These are phyloP conservation scores for Kokia cookei DNA, from an alignment of 441 rosid species.

Conservation along the genomic window DNA sequence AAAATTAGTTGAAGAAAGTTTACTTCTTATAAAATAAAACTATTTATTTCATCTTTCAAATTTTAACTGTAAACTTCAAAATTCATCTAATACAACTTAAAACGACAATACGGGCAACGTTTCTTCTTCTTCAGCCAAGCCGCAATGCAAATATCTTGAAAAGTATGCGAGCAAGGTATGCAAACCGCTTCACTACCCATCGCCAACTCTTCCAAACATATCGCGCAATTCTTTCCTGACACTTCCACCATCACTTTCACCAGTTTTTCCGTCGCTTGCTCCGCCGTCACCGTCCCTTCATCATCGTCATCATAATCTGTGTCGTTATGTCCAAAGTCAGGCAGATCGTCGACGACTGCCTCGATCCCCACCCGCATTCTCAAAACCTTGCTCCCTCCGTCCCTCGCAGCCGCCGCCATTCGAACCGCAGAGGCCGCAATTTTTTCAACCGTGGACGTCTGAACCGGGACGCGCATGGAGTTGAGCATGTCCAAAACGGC, in stretches of 20 bases:
- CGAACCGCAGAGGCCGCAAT: not conserved
- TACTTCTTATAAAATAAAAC: not conserved
- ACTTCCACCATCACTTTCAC: not conserved
- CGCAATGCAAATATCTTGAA: slow-evolving; percentile 3
- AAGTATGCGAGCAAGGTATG: slow-evolving; percentile 17
- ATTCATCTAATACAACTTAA: not conserved
- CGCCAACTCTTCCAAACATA: not conserved
- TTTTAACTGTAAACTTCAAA: too few species aligned
- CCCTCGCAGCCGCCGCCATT: not conserved
- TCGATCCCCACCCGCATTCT: not conserved
- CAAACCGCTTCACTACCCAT: slow-evolving; percentile 2
- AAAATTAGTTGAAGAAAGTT: too few species aligned
- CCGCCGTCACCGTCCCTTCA: not conserved
- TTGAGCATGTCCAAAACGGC: not conserved
- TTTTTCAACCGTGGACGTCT: not conserved
- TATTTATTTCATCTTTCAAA: not conserved
- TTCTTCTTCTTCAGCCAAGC: not conserved
- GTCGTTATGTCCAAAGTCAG: not conserved
- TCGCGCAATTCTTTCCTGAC: not conserved
- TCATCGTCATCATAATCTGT: not conserved
- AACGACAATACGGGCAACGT: slow-evolving; percentile 26
- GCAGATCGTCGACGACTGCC: not conserved
- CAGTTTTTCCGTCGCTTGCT: not conserved
- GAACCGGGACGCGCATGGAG: not conserved
- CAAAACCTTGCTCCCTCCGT: not conserved